These are phyloP conservation scores for Eudorina sp. DNA, from an alignment of 139 green algal genomes.

Conservation along the genomic window DNA sequence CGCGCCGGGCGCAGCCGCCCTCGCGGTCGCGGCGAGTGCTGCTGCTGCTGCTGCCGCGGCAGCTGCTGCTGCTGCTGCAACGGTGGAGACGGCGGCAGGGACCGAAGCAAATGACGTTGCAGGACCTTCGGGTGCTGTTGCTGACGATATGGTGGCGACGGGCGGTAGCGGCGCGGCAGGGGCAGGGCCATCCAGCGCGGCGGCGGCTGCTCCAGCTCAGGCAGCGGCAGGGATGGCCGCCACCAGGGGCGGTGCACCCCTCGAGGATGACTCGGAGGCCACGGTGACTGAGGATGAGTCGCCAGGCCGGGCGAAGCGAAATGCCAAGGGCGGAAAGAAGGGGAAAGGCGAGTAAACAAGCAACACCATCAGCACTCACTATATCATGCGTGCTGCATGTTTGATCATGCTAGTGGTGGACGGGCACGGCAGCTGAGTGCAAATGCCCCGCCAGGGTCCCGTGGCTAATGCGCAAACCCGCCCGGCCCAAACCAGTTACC, in stretches of 20 bases:
- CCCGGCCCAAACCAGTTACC: too few species aligned
- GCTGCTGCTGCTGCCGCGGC: background rate
- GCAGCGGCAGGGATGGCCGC: background rate
- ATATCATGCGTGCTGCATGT: too few species aligned
- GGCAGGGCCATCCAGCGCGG: background rate
- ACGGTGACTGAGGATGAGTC: slow-evolving; percentile 44
- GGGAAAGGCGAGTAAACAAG: slow-evolving; percentile 6
- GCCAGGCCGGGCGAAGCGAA: background rate
- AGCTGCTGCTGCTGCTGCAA: background rate
- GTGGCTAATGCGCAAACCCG: too few species aligned
- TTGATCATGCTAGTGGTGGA: too few species aligned
- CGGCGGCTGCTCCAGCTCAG: background rate
- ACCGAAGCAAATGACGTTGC: background rate
- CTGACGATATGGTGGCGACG: background rate
- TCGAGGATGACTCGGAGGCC: slow-evolving; percentile 14
- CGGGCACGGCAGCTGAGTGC: too few species aligned
- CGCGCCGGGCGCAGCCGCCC: background rate
- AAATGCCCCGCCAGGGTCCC: too few species aligned
- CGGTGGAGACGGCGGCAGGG: background rate
- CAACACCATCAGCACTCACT: too few species aligned
- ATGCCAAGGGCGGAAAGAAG: slow-evolving; percentile 41
- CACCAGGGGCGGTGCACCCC: background rate
- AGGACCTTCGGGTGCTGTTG: too few species aligned
- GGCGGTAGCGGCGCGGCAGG: background rate
- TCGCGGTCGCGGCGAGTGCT: background rate